A percentile compares a stretch with the other conserved stretches of the same genome.
These are phyloP conservation scores for Phytophthora ohioensis DNA, from an alignment of 352 stramenopile species.

Conservation along the genomic window DNA sequence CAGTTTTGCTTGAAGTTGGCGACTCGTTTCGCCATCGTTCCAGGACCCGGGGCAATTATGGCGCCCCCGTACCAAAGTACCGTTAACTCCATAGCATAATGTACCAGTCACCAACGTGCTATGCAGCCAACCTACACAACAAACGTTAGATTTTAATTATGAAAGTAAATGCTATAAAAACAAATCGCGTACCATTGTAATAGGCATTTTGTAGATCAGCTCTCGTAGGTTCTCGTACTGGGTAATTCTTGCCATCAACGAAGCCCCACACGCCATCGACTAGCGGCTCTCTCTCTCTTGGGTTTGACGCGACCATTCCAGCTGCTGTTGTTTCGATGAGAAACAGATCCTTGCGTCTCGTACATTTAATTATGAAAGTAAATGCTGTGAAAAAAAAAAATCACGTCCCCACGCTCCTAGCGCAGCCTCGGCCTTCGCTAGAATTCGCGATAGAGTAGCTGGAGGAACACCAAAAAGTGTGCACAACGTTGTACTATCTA, in stretches of 20 bases:
- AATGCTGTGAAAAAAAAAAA: background rate
- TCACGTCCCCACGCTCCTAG: background rate
- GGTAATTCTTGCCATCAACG: slow-evolving; percentile 17
- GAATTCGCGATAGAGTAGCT: background rate
- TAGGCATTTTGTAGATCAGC: slow-evolving; percentile 7
- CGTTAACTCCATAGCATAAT: slow-evolving; percentile 10
- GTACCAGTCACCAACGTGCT: background rate
- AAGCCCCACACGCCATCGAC: background rate
- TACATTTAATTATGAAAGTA: background rate
- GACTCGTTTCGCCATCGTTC: slow-evolving; percentile 22
- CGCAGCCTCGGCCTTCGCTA: background rate
- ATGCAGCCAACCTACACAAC: slow-evolving; percentile 9
- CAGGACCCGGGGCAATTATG: slow-evolving; percentile 10
- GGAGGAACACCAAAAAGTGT: background rate
- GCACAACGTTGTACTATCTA: background rate
- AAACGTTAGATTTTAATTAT: background rate
- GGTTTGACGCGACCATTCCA: background rate
- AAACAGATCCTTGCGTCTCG: background rate
- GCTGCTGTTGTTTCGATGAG: background rate
- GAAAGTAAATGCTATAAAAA: background rate
- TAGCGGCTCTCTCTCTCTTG: background rate
- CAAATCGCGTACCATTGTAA: slow-evolving; percentile 1
- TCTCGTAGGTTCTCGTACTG: background rate
- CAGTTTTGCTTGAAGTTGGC: slow-evolving; percentile 2
- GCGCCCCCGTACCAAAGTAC: slow-evolving; percentile 6